Evolutionary conservation across 2,329 filamentous ascomycete species (phyloP).

Genomic region (Penicillium sp.): DNA sequence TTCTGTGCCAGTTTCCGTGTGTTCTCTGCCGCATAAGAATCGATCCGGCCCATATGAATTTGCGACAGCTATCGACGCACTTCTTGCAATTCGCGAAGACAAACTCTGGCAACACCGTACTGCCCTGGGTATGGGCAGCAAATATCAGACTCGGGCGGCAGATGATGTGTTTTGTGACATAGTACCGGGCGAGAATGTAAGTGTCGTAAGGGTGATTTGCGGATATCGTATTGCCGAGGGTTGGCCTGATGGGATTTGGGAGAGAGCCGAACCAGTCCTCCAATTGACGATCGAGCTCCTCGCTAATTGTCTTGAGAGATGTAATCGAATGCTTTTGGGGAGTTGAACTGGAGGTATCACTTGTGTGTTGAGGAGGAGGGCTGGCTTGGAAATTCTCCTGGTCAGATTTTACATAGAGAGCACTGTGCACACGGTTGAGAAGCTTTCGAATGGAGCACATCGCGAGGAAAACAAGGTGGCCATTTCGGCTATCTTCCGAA

Average conservation of each 20-base stretch:
- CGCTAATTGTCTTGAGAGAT: slow-evolving; percentile 14
- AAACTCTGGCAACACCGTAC: slow-evolving; percentile 6
- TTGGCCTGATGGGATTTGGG: slow-evolving; percentile 14
- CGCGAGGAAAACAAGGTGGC: slow-evolving; percentile 16
- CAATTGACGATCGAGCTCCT: slow-evolving; percentile 17
- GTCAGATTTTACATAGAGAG: slow-evolving; percentile 17
- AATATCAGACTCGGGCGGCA: slow-evolving; percentile 16
- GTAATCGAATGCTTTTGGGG: slow-evolving; percentile 7
- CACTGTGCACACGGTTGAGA: slow-evolving; percentile 16
- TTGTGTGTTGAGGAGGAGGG: neutral
- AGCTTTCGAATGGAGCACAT: slow-evolving; percentile 21
- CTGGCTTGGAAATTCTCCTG: slow-evolving; percentile 1
- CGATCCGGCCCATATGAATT: slow-evolving; percentile 12
- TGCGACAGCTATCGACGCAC: slow-evolving; percentile 18
- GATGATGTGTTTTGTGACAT: slow-evolving; percentile 18
- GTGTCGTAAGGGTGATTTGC: slow-evolving; percentile 11
- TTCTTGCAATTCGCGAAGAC: slow-evolving; percentile 13
- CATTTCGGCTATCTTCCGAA: slow-evolving; percentile 9
- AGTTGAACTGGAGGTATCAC: neutral
- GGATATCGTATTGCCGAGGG: slow-evolving; percentile 8
- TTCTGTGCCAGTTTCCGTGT: slow-evolving; percentile 14
- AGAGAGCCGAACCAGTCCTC: slow-evolving; percentile 15
- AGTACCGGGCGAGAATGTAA: slow-evolving; percentile 17
- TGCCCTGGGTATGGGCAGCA: slow-evolving; percentile 8
- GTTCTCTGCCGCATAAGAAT: slow-evolving; percentile 13